Percentiles rank a stretch among this genome's conserved stretches.
Evolutionary conservation across 2,329 filamentous ascomycete genomes (phyloP).

Genomic region (Lecanicillium sp.): DNA sequence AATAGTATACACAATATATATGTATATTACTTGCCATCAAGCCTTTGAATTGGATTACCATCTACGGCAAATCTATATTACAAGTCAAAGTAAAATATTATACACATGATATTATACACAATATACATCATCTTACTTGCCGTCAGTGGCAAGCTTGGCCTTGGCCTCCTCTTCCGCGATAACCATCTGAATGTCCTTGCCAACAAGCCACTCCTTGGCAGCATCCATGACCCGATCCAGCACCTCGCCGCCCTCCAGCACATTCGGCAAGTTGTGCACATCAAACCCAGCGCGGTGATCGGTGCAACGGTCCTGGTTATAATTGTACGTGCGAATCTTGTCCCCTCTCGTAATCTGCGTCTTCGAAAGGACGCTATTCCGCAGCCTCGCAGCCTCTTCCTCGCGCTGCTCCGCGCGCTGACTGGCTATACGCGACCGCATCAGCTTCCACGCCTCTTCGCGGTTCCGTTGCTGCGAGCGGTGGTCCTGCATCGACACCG

Average conservation of each 20-base stretch:
- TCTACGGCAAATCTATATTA: conserved; percentile 1
- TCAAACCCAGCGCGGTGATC: conserved; percentile 79
- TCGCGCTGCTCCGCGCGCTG: conserved; percentile 73
- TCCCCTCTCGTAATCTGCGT: conserved; percentile 83
- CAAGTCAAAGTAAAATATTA: conserved; percentile 3
- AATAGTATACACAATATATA: neutral
- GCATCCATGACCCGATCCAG: conserved; percentile 72
- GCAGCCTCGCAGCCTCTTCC: conserved; percentile 64
- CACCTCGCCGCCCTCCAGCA: conserved; percentile 65
- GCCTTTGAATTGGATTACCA: neutral
- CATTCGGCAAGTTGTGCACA: conserved; percentile 69
- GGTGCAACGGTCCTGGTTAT: conserved; percentile 66
- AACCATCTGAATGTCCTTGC: conserved; percentile 65
- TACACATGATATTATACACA: neutral
- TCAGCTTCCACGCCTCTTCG: conserved; percentile 75
- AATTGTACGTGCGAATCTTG: conserved; percentile 92
- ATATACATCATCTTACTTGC: conserved; percentile 4
- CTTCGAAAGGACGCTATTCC: conserved; percentile 70
- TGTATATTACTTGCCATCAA: neutral
- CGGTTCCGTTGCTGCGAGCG: conserved; percentile 86
- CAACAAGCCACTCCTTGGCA: conserved; percentile 66
- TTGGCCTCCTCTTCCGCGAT: conserved; percentile 51
- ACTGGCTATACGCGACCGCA: conserved; percentile 77
- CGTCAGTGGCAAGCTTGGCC: conserved; percentile 9
- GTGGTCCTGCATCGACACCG: conserved; percentile 87